phyloP scores from a whole-genome alignment of 2,329 filamentous ascomycete genomes.

The Pleoardoris graminearum region DNA sequence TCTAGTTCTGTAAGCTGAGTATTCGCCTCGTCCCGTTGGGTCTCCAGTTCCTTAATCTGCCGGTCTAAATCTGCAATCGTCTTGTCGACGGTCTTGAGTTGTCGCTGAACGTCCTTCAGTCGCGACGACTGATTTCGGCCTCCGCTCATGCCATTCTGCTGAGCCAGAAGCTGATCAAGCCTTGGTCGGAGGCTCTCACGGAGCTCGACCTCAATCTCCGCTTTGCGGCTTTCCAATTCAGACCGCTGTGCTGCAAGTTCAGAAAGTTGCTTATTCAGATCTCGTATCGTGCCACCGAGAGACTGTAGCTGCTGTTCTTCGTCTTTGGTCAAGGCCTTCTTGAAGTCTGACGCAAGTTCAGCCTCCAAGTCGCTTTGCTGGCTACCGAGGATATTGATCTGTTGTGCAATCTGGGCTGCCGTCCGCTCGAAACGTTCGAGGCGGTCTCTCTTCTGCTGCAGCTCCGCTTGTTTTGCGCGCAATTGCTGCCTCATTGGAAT shows the following conservation, averaged over 20 bases:
- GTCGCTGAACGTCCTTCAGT: conserved; percentile 76
- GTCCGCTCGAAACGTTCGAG: conserved; percentile 71
- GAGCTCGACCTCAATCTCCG: conserved; percentile 81
- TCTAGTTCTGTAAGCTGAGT: conserved; percentile 61
- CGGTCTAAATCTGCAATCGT: conserved; percentile 67
- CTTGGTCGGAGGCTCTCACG: conserved; percentile 86
- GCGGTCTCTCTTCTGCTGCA: conserved; percentile 72
- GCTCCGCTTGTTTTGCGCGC: conserved; percentile 70
- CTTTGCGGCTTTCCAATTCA: conserved; percentile 79
- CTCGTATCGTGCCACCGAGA: conserved; percentile 69
- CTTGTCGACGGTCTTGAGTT: conserved; percentile 77
- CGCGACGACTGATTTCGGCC: conserved; percentile 58
- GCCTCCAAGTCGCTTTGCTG: conserved; percentile 76
- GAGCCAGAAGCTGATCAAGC: conserved; percentile 71
- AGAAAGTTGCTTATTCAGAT: conserved; percentile 75
- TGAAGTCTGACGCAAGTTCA: conserved; percentile 85
- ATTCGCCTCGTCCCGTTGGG: conserved; percentile 65
- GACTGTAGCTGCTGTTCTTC: conserved; percentile 81
- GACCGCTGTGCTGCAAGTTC: conserved; percentile 73
- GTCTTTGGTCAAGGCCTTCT: conserved; percentile 79
- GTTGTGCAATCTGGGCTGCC: conserved; percentile 69
- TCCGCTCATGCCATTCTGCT: conserved; percentile 54
- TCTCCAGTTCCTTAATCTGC: conserved; percentile 75
- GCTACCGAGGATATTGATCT: conserved; percentile 62
- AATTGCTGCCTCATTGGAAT: conserved; percentile 79